Conservation (phyloP, 2,329 filamentous ascomycete genomes). For the Claviceps purpurea region DNA sequence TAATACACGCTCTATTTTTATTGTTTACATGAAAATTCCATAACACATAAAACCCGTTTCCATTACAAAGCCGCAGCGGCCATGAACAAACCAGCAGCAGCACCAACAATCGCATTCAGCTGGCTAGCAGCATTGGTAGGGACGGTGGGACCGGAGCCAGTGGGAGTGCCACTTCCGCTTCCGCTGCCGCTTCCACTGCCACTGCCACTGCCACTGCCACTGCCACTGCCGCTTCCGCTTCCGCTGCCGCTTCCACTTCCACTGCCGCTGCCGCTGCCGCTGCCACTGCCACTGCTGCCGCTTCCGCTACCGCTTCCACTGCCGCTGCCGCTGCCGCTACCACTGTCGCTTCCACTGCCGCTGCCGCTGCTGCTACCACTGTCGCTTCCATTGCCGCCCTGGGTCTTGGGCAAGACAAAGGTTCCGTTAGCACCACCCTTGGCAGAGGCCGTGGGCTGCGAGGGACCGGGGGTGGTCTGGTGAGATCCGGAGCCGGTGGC, state of each 20-base stretch:
- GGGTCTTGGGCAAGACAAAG: too few relatives aligned
- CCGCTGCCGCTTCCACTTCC: too few relatives aligned
- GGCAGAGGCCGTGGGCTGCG: too few relatives aligned
- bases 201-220: accelerated
- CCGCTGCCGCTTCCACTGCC: too few relatives aligned
- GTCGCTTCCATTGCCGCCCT: too few relatives aligned
- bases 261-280: too few relatives aligned
- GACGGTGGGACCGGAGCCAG: background rate
- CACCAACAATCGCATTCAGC: slow-evolving; percentile 20
- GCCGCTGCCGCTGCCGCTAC: too few relatives aligned
- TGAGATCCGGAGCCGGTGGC: background rate
- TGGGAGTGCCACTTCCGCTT: background rate
- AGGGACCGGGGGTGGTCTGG: background rate
- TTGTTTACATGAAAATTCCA: background rate
- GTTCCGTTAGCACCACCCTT: too few relatives aligned
- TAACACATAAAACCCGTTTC: background rate
- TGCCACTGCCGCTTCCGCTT: accelerated
- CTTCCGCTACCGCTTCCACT: too few relatives aligned
- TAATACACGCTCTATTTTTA: background rate
- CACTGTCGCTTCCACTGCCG: accelerated
- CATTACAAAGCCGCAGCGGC: slow-evolving; percentile 18
- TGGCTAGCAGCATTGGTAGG: slow-evolving; percentile 9
- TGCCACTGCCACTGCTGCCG: too few relatives aligned
- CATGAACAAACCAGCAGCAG: slow-evolving; percentile 16
- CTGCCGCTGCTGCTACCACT: too few relatives aligned